Evolutionary conservation across 352 stramenopile genomes (phyloP).

Genomic region (Globisporangium rhizosaccharum): DNA sequence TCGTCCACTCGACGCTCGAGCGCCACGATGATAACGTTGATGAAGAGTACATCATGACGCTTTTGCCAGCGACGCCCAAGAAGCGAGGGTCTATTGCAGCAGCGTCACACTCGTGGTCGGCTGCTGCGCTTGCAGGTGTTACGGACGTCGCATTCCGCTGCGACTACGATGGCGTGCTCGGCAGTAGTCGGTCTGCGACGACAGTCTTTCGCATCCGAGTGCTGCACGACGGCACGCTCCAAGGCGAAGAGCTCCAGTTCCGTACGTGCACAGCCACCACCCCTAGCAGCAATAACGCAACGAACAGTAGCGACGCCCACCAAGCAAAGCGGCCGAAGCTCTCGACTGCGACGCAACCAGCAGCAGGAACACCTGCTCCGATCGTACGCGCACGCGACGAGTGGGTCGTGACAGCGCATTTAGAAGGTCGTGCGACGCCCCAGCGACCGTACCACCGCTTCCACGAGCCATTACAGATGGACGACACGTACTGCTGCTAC

Average conservation of each 20-base stretch:
- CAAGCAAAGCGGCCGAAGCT: slow-evolving; percentile 29
- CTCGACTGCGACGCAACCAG: background rate
- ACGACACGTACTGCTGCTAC: slow-evolving; percentile 35
- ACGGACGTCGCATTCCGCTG: slow-evolving; percentile 17
- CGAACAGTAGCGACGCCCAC: background rate
- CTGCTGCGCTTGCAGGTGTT: background rate
- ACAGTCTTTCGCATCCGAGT: slow-evolving; percentile 40
- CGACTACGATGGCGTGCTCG: slow-evolving; percentile 44
- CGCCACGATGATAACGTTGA: background rate
- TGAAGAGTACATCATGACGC: slow-evolving; percentile 2
- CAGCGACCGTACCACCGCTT: slow-evolving; percentile 14
- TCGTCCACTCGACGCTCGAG: background rate
- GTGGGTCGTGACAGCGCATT: slow-evolving; percentile 2
- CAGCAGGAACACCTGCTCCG: background rate
- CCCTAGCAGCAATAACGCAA: background rate
- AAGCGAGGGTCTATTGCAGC: background rate
- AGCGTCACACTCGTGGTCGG: background rate
- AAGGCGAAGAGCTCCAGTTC: slow-evolving; percentile 26
- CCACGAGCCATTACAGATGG: slow-evolving; percentile 1
- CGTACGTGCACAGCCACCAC: background rate
- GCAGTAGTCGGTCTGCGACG: slow-evolving; percentile 30
- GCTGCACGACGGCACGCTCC: slow-evolving; percentile 25
- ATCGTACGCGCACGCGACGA: background rate
- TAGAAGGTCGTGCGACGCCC: slow-evolving; percentile 16
- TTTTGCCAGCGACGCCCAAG: background rate